These are phyloP conservation scores for Penicillium sp. DNA, from an alignment of 2,329 filamentous ascomycete genomes.

Conservation along the genomic window DNA sequence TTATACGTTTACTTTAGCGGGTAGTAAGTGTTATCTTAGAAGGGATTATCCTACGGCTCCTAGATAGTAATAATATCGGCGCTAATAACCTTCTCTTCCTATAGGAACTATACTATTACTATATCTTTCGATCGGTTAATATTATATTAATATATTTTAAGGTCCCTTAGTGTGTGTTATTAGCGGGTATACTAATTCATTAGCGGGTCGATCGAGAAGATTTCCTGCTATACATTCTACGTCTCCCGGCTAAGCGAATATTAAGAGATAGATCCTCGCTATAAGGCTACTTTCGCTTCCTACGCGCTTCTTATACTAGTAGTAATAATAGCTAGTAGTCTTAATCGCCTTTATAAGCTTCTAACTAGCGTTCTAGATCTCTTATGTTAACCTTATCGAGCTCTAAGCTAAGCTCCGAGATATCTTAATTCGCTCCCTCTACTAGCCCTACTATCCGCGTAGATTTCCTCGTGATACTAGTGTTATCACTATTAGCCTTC, in stretches of 20 bases:
- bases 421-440: not conserved
- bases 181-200: not conserved
- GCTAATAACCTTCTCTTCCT: not conserved
- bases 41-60: constrained; percentile 9
- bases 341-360: not conserved
- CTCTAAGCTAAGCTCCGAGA: not conserved
- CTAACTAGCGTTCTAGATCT: not conserved
- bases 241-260: not conserved
- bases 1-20: not conserved
- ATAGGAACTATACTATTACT: constrained; percentile 7
- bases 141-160: not conserved
- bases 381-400: not conserved
- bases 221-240: not conserved
- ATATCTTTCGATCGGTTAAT: not conserved
- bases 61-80: constrained; percentile 10
- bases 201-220: not conserved
- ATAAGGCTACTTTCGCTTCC: too few species aligned
- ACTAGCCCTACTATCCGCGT: too few species aligned
- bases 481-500: not conserved
- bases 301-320: not conserved
- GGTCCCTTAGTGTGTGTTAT: not conserved
- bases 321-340: not conserved
- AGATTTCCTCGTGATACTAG: not conserved
- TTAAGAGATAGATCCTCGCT: not conserved
- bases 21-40: not conserved